Percentiles rank a stretch among this genome's conserved stretches.
phyloP scores from a whole-genome alignment of 441 rosid species.

The Mallotus repandus region DNA sequence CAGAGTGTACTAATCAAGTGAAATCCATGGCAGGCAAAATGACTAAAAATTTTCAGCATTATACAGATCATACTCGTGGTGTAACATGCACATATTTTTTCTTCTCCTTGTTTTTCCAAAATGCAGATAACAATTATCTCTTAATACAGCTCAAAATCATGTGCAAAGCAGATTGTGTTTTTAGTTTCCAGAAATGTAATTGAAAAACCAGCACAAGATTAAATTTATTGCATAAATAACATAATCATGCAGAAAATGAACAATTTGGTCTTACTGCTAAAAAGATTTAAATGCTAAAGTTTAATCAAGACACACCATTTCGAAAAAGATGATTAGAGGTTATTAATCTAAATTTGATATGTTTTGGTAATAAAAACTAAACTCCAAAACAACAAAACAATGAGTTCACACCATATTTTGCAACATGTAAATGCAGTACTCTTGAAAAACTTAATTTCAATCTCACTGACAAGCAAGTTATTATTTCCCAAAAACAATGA shows the following conservation, averaged over 20 bases:
- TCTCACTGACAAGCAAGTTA: neutral
- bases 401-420: neutral
- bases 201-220: neutral
- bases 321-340: neutral
- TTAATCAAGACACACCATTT: neutral
- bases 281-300: neutral
- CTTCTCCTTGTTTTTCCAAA: too few species aligned
- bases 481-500: neutral
- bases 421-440: too few species aligned
- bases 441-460: neutral
- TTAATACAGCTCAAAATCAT: neutral
- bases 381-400: too few species aligned
- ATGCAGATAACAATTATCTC: neutral
- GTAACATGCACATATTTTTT: neutral
- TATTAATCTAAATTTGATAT: neutral
- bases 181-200: neutral
- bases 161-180: neutral
- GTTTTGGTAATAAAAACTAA: too few species aligned
- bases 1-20: neutral
- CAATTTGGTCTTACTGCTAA: neutral
- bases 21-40: neutral
- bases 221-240: neutral
- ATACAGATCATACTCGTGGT: neutral
- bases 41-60: neutral
- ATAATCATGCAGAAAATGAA: neutral